Evolutionary conservation across 768 basidiomycete species (phyloP), one percentile per base, ranked within the genome.

Genomic region (Suillus subalutaceus): DNA sequence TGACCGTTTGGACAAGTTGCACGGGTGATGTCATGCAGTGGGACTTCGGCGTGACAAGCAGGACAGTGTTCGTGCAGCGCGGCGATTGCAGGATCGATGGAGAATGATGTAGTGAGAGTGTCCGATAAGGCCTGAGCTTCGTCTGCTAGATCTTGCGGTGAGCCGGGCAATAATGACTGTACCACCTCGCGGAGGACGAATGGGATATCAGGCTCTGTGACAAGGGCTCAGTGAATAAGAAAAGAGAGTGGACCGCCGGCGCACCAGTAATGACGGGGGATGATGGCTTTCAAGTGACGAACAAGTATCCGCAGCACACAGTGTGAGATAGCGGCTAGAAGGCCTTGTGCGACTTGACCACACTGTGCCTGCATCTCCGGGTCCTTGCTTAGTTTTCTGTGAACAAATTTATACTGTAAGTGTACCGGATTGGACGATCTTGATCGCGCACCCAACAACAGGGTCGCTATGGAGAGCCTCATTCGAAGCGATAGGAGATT

Each of bases 1-100:
- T 95, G 93, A 12, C 92, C 92, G 67, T 87, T 89, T 4, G 81
- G 73, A 72, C 93, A 95, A 12, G 80, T 79, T 18, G 90, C 92
- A 37, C 72, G 81, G 23, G 82, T 85, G 62, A 88, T 83, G 71
- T 90, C 85, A 60, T 85, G 75, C 63, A 93, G 72, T 3, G 85
- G 86, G 32, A 95, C 81, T 48, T 81, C 80, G 1, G 83, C 82
- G 46, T 82, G 76, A 77, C 93, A 95, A 18, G 92, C 93, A 3
- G 92, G 92, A 69, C 93, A 95, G 20, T 74, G 70, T 78, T 94
- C 93, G 62, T 84, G 81, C 55, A 88, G 77, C 40, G 79, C 79
- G 62, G 72, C 79, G 60, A 77, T 73, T 53, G 70, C 72, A 52
- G 78, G 71, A 63, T 77, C 73, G 67, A 78, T 76, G 68, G 57